Evolutionary conservation across 116 monocot species (phyloP).

Genomic region (Cymodocea nodosa): DNA sequence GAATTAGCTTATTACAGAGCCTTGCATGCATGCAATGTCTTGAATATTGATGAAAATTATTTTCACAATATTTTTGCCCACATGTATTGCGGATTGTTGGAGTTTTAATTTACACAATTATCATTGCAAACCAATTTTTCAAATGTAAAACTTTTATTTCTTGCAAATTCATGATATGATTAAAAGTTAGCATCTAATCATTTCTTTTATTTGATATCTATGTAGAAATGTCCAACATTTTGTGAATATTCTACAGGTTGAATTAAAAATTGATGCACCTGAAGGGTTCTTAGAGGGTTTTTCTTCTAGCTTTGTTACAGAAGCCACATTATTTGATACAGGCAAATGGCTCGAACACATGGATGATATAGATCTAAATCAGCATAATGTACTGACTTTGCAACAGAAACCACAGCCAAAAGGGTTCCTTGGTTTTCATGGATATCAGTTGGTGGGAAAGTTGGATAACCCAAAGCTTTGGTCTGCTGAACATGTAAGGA

Average conservation of each 20-base stretch:
- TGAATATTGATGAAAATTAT: too few relatives aligned
- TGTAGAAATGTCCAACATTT: too few relatives aligned
- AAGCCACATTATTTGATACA: conserved; percentile 72
- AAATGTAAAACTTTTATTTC: too few relatives aligned
- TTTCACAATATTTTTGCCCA: too few relatives aligned
- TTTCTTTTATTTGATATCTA: too few relatives aligned
- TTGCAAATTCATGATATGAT: too few relatives aligned
- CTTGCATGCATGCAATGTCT: too few relatives aligned
- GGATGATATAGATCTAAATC: conserved; percentile 13
- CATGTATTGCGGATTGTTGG: too few relatives aligned
- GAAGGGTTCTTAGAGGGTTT: conserved; percentile 19
- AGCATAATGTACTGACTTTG: conserved; percentile 32
- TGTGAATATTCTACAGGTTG: conserved; percentile 36
- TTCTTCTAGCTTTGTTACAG: conserved; percentile 40
- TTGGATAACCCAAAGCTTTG: conserved; percentile 81
- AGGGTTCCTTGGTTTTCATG: conserved; percentile 48
- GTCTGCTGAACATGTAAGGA: conserved; percentile 86
- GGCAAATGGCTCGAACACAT: conserved; percentile 16
- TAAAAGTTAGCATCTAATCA: too few relatives aligned
- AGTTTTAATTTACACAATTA: too few relatives aligned
- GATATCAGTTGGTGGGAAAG: conserved; percentile 53
- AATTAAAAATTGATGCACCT: conserved; percentile 65
- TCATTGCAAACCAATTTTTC: too few relatives aligned
- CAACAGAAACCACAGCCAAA: conserved; percentile 18
- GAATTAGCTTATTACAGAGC: too few relatives aligned